Evolutionary conservation across 2,329 filamentous ascomycete species (phyloP).

Genomic region (Talaromyces sp.): DNA sequence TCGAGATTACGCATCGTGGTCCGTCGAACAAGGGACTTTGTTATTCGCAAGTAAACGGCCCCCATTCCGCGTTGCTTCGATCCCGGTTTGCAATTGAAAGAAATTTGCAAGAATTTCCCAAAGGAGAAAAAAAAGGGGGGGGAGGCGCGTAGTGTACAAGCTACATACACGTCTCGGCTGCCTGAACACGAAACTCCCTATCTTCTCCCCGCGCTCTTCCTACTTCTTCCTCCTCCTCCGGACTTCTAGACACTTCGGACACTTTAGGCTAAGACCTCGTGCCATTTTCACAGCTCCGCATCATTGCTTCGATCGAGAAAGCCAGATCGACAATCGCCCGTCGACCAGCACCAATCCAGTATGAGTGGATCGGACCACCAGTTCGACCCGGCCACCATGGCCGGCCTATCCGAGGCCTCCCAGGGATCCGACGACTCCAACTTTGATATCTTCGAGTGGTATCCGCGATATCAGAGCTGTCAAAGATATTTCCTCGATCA

Average conservation of each 20-base stretch:
- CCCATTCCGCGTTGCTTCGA: conserved; percentile 9
- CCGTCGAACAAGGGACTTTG: conserved; percentile 29
- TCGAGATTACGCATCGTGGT: conserved; percentile 26
- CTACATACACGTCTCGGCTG: background rate
- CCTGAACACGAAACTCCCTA: background rate
- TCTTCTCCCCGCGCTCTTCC: background rate
- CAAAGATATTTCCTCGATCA: conserved; percentile 87
- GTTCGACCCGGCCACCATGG: conserved; percentile 33
- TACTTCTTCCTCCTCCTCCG: background rate
- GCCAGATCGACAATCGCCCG: background rate
- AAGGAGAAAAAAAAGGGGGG: background rate
- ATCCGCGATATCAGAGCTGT: conserved; percentile 84
- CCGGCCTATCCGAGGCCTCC: conserved; percentile 30
- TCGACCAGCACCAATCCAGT: conserved; percentile 6
- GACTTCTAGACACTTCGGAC: background rate
- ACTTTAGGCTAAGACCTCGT: background rate
- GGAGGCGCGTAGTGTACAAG: background rate
- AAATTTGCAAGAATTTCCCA: background rate
- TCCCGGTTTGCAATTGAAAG: background rate
- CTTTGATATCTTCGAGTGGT: conserved; percentile 78
- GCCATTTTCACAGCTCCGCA: background rate
- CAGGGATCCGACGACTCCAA: conserved; percentile 37
- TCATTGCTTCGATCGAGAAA: background rate
- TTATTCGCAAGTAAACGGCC: conserved; percentile 27
- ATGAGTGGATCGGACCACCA: conserved; percentile 26